Base-by-base conservation (phyloP, 148 eudicot species). In the Fagopyrum esculentum region DNA sequence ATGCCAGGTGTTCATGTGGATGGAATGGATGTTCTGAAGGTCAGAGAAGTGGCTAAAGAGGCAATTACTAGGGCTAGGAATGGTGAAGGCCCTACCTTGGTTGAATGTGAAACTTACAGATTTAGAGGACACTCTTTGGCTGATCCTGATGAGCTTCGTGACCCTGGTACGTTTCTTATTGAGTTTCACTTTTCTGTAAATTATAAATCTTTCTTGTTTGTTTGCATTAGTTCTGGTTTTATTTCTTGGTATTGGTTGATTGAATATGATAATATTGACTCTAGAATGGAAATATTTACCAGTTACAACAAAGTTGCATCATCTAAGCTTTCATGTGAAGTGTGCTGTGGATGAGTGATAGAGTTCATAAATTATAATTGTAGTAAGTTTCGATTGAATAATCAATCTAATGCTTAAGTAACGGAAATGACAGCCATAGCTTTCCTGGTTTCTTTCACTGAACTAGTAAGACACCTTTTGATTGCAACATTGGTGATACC, bases 91-190 rank as follows among this genome's bases (percentile, higher is more conserved):
- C 98, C 98, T 1, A 91, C 91, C 71, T 77, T 94, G 86, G 87
- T 94, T 56, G 98, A 94, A 82, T 94, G 98, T 70, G 98, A 94
- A 83, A 94, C 98, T 12, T 94, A 94, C 71, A 84, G 97, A 85
- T 94, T 88, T 75, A 84, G 97, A 80, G 98, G 98, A 75, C 98
- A 94, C 90, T 94, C 97, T 59, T 87, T 91, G 96, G 98, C 96
- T n/a, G 98, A 94, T 75, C 98, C 98, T 9, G 98, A 94, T 82
- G 98, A 91, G 85, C 97, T 91, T 49, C 98, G 98, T 85, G 93
- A 94, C 86, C 91, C 97, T 60, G 84, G 98, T 94, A 72, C 87
- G 35, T 61, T 9, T 56, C 52, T 75, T 7, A 44, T 52, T 52
- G 26, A 47, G n/a, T 47, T 48, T 72, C 59, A 72, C 50, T 26